phyloP scores from a whole-genome alignment of 331 rosid species.

The Spiraea crenata region DNA sequence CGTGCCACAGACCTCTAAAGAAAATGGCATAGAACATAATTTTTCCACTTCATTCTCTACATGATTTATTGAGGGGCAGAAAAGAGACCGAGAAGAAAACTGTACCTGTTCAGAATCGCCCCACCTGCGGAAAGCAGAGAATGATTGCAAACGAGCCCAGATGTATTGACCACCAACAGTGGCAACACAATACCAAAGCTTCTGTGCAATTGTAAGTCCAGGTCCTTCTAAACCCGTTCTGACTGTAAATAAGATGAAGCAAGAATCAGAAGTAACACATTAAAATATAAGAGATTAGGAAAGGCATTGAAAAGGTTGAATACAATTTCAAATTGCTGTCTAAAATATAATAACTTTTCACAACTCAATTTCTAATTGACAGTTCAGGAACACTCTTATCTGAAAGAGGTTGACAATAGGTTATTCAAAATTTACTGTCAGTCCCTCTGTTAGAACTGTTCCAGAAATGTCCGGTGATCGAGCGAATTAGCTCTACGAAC shows the following conservation, averaged over 20 bases:
- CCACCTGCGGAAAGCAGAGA: constrained; percentile 99
- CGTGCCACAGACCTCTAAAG: constrained; percentile 82
- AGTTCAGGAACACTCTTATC: not conserved
- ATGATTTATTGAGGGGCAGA: constrained; percentile 14
- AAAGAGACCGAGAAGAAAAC: constrained; percentile 13
- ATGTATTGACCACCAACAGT: constrained; percentile 95
- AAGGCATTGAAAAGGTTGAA: constrained; percentile 1
- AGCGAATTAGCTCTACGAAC: no score
- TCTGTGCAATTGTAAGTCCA: constrained; percentile 87
- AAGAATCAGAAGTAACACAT: constrained; percentile 16
- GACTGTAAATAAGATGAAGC: constrained; percentile 44
- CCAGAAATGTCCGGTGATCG: no score
- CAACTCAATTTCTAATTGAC: not conserved
- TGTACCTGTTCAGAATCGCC: constrained; percentile 97
- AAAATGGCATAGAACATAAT: constrained; percentile 23
- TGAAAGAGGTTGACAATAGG: no score
- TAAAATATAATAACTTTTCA: not conserved
- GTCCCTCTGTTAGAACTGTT: no score
- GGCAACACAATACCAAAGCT: constrained; percentile 88
- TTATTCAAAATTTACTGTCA: no score
- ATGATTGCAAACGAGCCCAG: constrained; percentile 91
- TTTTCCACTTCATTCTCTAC: constrained; percentile 15
- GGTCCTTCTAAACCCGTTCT: constrained; percentile 98
- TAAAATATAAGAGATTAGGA: not conserved
- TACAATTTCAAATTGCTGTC: not conserved